A percentile compares a stretch with the other conserved stretches of the same genome.
Evolutionary conservation across 352 stramenopile species (phyloP).

Genomic region (Globisporangium iwayamae): DNA sequence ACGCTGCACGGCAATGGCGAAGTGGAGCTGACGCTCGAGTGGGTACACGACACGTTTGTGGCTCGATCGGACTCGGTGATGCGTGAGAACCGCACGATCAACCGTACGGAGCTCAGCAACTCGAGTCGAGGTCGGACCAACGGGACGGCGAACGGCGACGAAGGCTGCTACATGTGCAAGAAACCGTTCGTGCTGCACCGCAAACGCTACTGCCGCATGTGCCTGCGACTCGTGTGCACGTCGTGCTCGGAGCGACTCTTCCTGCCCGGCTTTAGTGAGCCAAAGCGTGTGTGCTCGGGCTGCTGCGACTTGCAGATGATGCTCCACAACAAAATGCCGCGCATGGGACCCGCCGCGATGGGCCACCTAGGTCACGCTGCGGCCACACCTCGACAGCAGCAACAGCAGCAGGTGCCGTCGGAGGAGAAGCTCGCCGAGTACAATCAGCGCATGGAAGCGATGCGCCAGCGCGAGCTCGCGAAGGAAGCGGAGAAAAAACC

Average conservation of each 20-base stretch:
- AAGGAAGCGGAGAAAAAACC: conserved; percentile 69
- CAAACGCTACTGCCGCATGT: conserved; percentile 84
- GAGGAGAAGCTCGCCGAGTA: conserved; percentile 67
- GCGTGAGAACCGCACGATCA: conserved; percentile 51
- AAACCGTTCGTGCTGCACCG: conserved; percentile 77
- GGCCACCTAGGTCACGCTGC: conserved; percentile 15
- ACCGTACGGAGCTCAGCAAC: not conserved
- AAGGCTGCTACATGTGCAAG: conserved; percentile 81
- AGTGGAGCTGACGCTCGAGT: conserved; percentile 87
- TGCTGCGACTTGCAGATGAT: conserved; percentile 88
- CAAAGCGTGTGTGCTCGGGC: conserved; percentile 80
- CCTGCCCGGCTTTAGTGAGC: conserved; percentile 82
- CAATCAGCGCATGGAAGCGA: conserved; percentile 66
- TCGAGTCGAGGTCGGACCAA: conserved; percentile 19
- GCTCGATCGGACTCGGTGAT: conserved; percentile 84
- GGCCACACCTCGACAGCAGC: conserved; percentile 8
- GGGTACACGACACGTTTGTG: conserved; percentile 89
- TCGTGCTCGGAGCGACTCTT: conserved; percentile 86
- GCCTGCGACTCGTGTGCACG: conserved; percentile 75
- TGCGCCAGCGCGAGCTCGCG: conserved; percentile 69
- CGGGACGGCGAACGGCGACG: conserved; percentile 29
- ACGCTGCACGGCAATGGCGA: conserved; percentile 72
- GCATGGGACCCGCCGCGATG: conserved; percentile 27
- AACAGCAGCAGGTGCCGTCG: conserved; percentile 23
- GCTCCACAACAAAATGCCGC: conserved; percentile 82